A percentile compares a stretch with the other conserved stretches of the same genome.
These are phyloP conservation scores for Dendrobium huoshanense DNA, from an alignment of 106 monocot species.

Conservation along the genomic window DNA sequence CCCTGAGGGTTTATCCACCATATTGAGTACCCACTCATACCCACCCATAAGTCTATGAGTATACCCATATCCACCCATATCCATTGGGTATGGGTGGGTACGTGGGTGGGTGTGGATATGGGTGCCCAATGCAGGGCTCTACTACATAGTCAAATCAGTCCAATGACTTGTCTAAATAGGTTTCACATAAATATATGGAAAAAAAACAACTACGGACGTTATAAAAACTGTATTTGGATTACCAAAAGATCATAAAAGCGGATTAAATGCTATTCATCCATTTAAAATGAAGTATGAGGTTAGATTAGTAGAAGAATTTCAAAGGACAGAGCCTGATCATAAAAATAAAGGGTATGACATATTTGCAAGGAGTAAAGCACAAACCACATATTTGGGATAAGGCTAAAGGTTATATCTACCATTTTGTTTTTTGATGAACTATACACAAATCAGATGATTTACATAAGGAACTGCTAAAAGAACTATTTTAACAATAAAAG, in stretches of 20 bases:
- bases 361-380: background rate
- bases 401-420: background rate
- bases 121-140: no score
- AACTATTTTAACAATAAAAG: background rate
- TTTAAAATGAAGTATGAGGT: background rate
- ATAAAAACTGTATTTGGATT: background rate
- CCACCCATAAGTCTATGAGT: no score
- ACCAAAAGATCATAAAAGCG: background rate
- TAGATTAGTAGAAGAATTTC: no score
- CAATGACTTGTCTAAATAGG: background rate
- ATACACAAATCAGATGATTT: background rate
- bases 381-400: background rate
- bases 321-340: background rate
- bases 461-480: background rate
- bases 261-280: background rate
- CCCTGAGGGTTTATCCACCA: no score
- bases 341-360: background rate
- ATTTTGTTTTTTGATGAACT: background rate
- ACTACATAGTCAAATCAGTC: background rate
- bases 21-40: no score
- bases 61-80: no score
- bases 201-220: background rate
- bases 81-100: no score
- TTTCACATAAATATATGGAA: background rate
- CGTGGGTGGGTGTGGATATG: no score